Evolutionary conservation across 257 asterid genomes (phyloP).

Genomic region (Asclepias syriaca): DNA sequence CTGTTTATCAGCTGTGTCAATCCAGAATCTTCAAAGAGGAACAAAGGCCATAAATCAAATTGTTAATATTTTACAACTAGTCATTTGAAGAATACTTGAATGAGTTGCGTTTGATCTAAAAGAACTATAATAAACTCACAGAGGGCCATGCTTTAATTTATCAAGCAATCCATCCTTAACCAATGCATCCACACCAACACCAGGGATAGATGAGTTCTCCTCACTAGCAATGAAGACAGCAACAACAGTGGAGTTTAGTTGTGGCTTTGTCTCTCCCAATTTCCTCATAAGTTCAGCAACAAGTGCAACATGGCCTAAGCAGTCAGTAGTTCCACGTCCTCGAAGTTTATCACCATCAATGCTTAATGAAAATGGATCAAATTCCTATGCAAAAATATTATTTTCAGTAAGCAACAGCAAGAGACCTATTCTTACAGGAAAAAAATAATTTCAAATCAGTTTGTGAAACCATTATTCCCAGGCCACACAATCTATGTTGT

Average conservation of each 20-base stretch:
- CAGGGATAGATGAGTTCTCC: slow-evolving; percentile 95
- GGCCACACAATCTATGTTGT: too few species aligned
- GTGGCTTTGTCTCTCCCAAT: slow-evolving; percentile 78
- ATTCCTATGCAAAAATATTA: slow-evolving; percentile 43
- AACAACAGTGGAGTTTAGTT: slow-evolving; percentile 72
- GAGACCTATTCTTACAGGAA: not conserved
- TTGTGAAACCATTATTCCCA: not conserved
- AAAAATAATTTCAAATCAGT: not conserved
- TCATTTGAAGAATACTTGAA: not conserved
- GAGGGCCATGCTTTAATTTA: slow-evolving; percentile 77
- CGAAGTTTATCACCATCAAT: slow-evolving; percentile 83
- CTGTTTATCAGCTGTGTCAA: slow-evolving; percentile 98
- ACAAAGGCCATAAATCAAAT: slow-evolving; percentile 13
- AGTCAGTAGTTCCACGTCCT: slow-evolving; percentile 98
- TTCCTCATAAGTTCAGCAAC: slow-evolving; percentile 82
- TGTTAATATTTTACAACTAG: not conserved
- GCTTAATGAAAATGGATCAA: slow-evolving; percentile 86
- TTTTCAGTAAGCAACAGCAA: not conserved
- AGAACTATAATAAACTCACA: slow-evolving; percentile 41
- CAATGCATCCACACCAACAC: slow-evolving; percentile 93
- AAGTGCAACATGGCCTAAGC: slow-evolving; percentile 96
- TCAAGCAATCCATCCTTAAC: slow-evolving; percentile 83
- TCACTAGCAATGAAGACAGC: slow-evolving; percentile 97
- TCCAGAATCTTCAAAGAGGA: slow-evolving; percentile 70
- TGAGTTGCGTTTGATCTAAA: not conserved